Evolutionary conservation across 768 basidiomycete species (phyloP), one percentile per base, ranked within the genome.

Genomic region (Xerocomus potaroensis): DNA sequence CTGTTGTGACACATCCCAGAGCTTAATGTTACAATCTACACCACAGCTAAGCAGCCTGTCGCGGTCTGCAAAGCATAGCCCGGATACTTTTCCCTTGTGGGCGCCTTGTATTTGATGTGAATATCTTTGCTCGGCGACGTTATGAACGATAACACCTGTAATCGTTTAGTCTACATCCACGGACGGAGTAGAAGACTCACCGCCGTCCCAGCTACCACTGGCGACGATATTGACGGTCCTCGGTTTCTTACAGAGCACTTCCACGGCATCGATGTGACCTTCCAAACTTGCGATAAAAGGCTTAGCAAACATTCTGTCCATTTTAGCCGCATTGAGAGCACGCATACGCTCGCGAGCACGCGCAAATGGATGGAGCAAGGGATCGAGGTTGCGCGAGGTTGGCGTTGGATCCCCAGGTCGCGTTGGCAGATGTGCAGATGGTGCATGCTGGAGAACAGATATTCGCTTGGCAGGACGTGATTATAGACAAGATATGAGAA

Each of bases 301-400:
- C 59, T 96, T 97, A n/a, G 96, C 84, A 62, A 98, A 97, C 71
- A 99, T 91, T 48, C 90, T 75, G 42, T 97, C 95, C 77, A 99
- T 89, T 71, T 99, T 99, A 12, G 87, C 87, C 2, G 96, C 96
- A 53, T 93, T 95, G 37, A 97, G 64, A 3, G 96, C 96, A 48
- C 96, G 83, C 16, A 82, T 93, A 29, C 95, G 89, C 70, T 99
- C 96, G 42, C 96, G 73, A 5, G 92, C 87, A 18, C 87, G 84
- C 0, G 93, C 77, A 65, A 99, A 97, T 3, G 96, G 96, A 60
- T 99, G 96, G 68, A 91, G 83, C n/a, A 91, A 72, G 0, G 95
- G 93, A 63, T 97, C 84, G 35, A 98, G 79, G 68, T 99, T 99
- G 43, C 96, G 78, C 8, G 88, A 88, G 3, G 83, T 81, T 0